phyloP scores from a whole-genome alignment of 306 rosid species.

The Ormosia emarginata region DNA sequence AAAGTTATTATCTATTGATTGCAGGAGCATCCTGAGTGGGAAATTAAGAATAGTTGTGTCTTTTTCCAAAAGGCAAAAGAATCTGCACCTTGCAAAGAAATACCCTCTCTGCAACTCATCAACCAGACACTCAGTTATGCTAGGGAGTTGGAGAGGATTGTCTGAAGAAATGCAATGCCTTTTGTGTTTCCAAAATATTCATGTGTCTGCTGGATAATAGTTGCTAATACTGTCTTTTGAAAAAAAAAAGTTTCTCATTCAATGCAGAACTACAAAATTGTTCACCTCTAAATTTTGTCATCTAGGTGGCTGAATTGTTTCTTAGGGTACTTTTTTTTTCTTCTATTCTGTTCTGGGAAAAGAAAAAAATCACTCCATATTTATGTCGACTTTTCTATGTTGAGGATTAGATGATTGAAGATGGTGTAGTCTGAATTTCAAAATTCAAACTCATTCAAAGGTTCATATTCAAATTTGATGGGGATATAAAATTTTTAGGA shows the following conservation, averaged over 20 bases:
- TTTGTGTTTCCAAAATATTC: constrained; percentile 9
- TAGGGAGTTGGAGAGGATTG: constrained; percentile 99
- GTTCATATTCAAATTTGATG: background rate
- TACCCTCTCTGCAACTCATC: constrained; percentile 93
- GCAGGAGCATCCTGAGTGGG: constrained; percentile 98
- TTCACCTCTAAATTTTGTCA: constrained; percentile 13
- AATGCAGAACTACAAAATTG: constrained; percentile 18
- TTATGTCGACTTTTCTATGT: background rate
- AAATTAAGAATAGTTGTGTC: constrained; percentile 56
- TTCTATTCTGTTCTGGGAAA: background rate
- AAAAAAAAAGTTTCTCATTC: background rate
- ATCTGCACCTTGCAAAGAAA: constrained; percentile 94
- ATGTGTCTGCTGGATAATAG: constrained; percentile 17
- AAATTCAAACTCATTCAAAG: background rate
- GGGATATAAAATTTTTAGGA: background rate
- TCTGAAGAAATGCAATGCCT: constrained; percentile 38
- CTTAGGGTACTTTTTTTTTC: background rate
- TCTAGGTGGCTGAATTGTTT: constrained; percentile 2
- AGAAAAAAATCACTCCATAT: background rate
- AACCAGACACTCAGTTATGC: constrained; percentile 98
- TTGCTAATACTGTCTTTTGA: constrained; percentile 10
- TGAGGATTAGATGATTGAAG: constrained; percentile 13
- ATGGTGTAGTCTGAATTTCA: background rate
- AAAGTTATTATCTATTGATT: background rate
- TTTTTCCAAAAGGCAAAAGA: constrained; percentile 86